Evolutionary conservation across 2,329 filamentous ascomycete species (phyloP), one percentile per base, ranked within the genome.

Genomic region (Fonsecaea nubica): DNA sequence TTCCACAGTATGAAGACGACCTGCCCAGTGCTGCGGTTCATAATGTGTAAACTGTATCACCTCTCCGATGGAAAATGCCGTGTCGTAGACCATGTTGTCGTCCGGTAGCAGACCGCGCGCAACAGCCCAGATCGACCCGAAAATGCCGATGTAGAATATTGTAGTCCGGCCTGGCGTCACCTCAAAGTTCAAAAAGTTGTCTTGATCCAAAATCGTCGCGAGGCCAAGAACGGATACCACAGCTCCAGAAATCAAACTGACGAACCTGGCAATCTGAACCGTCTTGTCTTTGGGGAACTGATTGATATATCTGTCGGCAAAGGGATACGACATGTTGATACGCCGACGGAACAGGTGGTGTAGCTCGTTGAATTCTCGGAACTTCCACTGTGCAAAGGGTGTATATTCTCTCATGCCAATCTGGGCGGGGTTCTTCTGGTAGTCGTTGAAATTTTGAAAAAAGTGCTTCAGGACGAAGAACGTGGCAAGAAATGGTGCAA

Each of bases 211-310:
- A n/a, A 98, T 80, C 0, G 94, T 93, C 2, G 91, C 90, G 18
- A 96, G 82, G 4, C 91, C 91, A 35, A 99, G 84, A 3, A 99
- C 91, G 2, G 92, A 93, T 3, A 92, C 90, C 40, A 98, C 84
- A 0, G 94, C 92, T 6, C 95, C 93, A 8, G 92, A 87, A 68
- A 98, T 86, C 73, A 99, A 97, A 1, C 93, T 89, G 35, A 97
- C 85, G 56, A 96, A 96, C 48, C 90, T 87, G 10, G 91, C 91
- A 40, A 94, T 77, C 73, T 96, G 93, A 68, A 95, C 90, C 0
- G 90, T 95, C 79, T 97, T 96, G 75, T 93, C 89, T 77, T 98
- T 98, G 0, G 95, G 95, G 68, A 99, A 99, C 71, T 98, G 94
- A 70, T 97, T 92, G 32, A 99, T 86, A 74, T 99, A 99, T 56